phyloP scores from a whole-genome alignment of 345 rosid genomes.

The Boechera divaricarpa region DNA sequence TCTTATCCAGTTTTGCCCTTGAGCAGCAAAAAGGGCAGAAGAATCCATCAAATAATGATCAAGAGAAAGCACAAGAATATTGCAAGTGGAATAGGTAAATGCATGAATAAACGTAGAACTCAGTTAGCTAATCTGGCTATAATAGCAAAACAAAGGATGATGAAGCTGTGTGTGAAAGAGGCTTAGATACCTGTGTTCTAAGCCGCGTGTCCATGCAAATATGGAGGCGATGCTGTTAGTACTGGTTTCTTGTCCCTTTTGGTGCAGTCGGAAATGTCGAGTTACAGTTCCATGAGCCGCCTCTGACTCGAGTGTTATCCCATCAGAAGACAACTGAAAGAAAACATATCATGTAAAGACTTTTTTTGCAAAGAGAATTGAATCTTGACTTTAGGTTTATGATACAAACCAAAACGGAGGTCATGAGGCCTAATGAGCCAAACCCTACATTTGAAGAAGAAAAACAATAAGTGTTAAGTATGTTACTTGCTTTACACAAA shows the following conservation, averaged over 20 bases:
- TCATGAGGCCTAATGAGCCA: constrained; percentile 98
- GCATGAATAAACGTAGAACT: constrained; percentile 13
- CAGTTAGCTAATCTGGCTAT: not conserved
- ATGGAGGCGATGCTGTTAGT: constrained; percentile 97
- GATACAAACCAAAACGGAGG: constrained; percentile 84
- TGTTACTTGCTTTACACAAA: not conserved
- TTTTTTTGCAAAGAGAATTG: not conserved
- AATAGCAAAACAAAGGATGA: constrained; percentile 23
- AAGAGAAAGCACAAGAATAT: not conserved
- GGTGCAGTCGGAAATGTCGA: constrained; percentile 86
- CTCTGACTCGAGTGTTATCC: constrained; percentile 93
- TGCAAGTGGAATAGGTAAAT: constrained; percentile 12
- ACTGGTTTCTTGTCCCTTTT: constrained; percentile 97
- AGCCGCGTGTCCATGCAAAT: constrained; percentile 96
- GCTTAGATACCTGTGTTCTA: constrained; percentile 76
- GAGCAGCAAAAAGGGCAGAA: not conserved
- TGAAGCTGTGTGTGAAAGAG: constrained; percentile 7
- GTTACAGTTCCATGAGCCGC: constrained; percentile 99
- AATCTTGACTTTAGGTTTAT: constrained; percentile 3
- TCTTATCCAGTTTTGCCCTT: constrained; percentile 94
- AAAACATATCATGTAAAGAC: constrained; percentile 31
- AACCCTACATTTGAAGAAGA: constrained; percentile 62
- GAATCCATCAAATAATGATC: constrained; percentile 11
- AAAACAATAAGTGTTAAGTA: constrained; percentile 23
- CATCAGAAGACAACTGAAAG: constrained; percentile 86